Conservation (phyloP, 352 stramenopile species). For the Phytopythium oedochilum region DNA sequence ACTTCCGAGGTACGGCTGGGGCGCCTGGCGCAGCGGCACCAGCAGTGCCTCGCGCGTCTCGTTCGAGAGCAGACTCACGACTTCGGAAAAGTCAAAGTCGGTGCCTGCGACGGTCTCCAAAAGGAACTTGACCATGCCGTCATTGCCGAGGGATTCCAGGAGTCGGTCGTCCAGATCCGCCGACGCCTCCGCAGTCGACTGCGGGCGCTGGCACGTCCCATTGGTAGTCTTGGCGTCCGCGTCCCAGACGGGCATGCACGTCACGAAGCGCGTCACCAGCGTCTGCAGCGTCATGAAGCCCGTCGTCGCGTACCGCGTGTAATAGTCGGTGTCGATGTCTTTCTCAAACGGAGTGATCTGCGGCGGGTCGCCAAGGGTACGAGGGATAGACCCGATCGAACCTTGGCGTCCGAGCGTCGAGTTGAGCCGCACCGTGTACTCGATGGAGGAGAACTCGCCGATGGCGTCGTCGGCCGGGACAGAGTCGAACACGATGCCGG, state of each 20-base stretch:
- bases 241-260: constrained; percentile 30
- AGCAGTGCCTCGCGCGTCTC: constrained; percentile 20
- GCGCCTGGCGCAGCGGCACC: constrained; percentile 29
- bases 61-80: constrained; percentile 9
- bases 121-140: constrained; percentile 21
- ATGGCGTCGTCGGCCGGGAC: constrained; percentile 24
- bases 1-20: constrained; percentile 33
- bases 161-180: constrained; percentile 25
- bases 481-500: constrained; percentile 56
- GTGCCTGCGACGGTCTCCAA: too few relatives aligned
- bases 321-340: constrained; percentile 14
- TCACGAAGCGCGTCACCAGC: constrained; percentile 28
- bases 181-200: constrained; percentile 13
- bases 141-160: constrained; percentile 26
- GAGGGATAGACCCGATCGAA: constrained; percentile 15
- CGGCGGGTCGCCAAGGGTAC: constrained; percentile 19
- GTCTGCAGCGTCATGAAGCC: constrained; percentile 61
- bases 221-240: constrained; percentile 16
- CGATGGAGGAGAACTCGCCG: constrained; percentile 26
- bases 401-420: constrained; percentile 26
- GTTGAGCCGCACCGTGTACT: constrained; percentile 50
- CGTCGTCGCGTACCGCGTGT: constrained; percentile 15
- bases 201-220: constrained; percentile 33
- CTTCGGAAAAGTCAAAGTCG: constrained; percentile 7
- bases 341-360: constrained; percentile 16